Evolutionary conservation across 2,329 filamentous ascomycete species (phyloP).

Genomic region (Tolypocladium capitatum): DNA sequence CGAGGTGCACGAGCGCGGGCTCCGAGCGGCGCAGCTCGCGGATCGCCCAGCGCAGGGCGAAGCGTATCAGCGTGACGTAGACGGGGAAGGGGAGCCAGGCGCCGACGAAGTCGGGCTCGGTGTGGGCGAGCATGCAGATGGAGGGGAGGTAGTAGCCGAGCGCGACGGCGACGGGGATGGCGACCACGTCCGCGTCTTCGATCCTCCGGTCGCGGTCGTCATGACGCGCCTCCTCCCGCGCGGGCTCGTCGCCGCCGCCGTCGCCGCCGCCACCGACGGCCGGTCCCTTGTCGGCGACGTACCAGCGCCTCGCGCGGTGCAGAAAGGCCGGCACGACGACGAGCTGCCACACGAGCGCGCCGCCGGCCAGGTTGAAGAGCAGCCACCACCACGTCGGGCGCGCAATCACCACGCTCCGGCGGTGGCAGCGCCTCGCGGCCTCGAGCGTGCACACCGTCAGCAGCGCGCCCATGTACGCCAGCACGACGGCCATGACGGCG

Average conservation of each 20-base stretch:
- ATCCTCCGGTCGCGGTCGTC: conserved; percentile 22
- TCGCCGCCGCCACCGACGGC: too few relatives aligned
- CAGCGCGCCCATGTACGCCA: conserved; percentile 32
- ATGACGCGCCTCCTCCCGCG: conserved; percentile 3
- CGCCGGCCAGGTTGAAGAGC: conserved; percentile 33
- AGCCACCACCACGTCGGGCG: conserved; percentile 30
- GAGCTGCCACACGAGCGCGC: conserved; percentile 38
- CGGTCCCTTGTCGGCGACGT: too few relatives aligned
- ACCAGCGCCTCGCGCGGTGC: conserved; percentile 24
- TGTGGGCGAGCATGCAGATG: conserved; percentile 29
- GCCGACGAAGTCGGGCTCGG: conserved; percentile 21
- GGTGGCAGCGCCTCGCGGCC: conserved; percentile 30
- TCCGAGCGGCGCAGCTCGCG: conserved; percentile 12
- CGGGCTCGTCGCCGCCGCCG: background rate
- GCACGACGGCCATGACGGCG: conserved; percentile 26
- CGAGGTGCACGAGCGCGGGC: conserved; percentile 25
- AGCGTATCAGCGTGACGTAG: conserved; percentile 31
- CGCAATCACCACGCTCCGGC: conserved; percentile 20
- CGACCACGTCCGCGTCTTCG: conserved; percentile 39
- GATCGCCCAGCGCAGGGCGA: conserved; percentile 17
- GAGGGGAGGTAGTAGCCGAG: conserved; percentile 35
- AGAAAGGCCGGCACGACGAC: conserved; percentile 37
- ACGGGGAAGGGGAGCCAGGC: conserved; percentile 41
- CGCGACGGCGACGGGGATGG: conserved; percentile 36
- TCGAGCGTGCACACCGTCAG: conserved; percentile 37